Conservation (phyloP, 2,329 filamentous ascomycete species). For the Xylaria digitata region DNA sequence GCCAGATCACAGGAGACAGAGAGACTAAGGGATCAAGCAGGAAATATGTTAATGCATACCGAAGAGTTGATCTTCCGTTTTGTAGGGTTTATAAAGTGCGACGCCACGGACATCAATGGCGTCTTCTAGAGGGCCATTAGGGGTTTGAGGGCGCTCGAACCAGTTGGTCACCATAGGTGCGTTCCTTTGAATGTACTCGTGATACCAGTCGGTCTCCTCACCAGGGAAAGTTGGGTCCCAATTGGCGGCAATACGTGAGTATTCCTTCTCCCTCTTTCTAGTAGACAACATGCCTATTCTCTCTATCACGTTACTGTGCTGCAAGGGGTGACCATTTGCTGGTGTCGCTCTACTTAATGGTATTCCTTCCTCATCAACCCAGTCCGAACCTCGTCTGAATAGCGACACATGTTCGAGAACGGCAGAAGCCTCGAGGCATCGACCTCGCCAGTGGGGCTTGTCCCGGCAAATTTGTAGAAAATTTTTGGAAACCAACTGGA, state of each 20-base stretch:
- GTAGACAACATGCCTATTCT: conserved; percentile 41
- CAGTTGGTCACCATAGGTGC: conserved; percentile 80
- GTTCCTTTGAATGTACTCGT: conserved; percentile 86
- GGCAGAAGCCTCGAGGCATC: conserved; percentile 77
- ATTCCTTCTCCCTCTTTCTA: conserved; percentile 52
- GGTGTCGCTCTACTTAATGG: conserved; percentile 37
- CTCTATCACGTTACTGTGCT: conserved; percentile 47
- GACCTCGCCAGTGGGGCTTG: conserved; percentile 78
- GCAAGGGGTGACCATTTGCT: conserved; percentile 43
- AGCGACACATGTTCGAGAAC: conserved; percentile 69
- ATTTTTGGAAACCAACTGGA: conserved; percentile 76
- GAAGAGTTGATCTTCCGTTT: conserved; percentile 62
- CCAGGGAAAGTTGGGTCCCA: conserved; percentile 83
- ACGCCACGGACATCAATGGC: conserved; percentile 77
- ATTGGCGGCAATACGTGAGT: conserved; percentile 73
- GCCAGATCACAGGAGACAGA: too few relatives aligned
- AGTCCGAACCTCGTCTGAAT: conserved; percentile 61
- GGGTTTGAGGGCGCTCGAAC: conserved; percentile 72
- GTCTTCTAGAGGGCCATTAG: conserved; percentile 56
- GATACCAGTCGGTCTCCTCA: conserved; percentile 85
- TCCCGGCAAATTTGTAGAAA: conserved; percentile 78
- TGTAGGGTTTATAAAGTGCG: conserved; percentile 70
- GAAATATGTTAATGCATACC: too few relatives aligned
- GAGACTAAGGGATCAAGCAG: too few relatives aligned
- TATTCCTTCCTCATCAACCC: conserved; percentile 46